Evolutionary conservation across 176 grass and related monocot genomes (phyloP).

Genomic region (Bromus sterilis): DNA sequence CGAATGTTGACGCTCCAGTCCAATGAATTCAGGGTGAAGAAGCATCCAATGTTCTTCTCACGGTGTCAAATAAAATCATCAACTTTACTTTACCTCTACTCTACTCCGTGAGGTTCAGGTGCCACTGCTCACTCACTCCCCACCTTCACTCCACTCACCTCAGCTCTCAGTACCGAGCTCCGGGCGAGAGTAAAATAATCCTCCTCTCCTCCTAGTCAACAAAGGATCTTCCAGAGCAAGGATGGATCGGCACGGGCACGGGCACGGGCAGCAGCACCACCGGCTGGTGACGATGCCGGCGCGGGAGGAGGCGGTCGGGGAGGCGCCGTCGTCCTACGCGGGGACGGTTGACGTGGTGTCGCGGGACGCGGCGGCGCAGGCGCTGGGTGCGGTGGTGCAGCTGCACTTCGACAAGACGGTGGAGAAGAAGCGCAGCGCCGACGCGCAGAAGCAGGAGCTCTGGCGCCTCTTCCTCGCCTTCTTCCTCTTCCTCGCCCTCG

Average conservation of each 20-base stretch:
- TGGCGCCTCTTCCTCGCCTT: conserved; percentile 93
- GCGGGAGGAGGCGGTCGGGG: background rate
- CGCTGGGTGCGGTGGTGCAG: conserved; percentile 69
- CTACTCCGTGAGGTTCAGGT: no score
- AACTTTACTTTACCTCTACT: no score
- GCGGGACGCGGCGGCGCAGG: conserved; percentile 54
- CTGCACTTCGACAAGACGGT: conserved; percentile 95
- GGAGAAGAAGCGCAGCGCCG: conserved; percentile 86
- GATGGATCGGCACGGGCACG: conserved; percentile 29
- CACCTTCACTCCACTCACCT: no score
- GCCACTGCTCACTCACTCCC: no score
- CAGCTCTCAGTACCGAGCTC: background rate
- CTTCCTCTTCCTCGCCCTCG: conserved; percentile 76
- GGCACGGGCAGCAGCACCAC: no score
- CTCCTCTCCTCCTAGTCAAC: no score
- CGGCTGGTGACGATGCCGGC: background rate
- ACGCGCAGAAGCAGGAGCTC: conserved; percentile 95
- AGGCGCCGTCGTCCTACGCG: conserved; percentile 15
- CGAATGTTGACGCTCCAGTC: no score
- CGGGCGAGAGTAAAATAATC: background rate
- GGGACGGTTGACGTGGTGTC: conserved; percentile 19
- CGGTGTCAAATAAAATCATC: no score
- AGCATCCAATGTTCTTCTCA: no score
- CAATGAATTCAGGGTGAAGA: no score
- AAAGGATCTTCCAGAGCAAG: no score